phyloP scores from a whole-genome alignment of 1,284 basidiomycete species.

The Cryptococcus hybrid region DNA sequence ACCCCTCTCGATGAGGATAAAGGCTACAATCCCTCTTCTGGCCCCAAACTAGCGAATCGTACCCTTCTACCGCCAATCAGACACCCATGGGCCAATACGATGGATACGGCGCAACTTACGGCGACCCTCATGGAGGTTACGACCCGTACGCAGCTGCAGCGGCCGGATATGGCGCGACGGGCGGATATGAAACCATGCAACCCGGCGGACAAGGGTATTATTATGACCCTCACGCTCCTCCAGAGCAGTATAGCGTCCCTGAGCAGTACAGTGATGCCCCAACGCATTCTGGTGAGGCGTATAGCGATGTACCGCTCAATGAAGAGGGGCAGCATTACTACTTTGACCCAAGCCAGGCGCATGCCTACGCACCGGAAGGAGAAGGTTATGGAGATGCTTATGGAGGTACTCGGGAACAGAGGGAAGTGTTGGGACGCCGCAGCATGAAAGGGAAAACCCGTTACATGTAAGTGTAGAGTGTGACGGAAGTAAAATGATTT shows the following conservation, averaged over 20 bases:
- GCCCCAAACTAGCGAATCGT: conserved; percentile 34
- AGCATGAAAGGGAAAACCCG: conserved; percentile 25
- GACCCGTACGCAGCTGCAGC: conserved; percentile 37
- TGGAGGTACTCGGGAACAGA: conserved; percentile 12
- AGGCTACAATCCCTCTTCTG: conserved; percentile 29
- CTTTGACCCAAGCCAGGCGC: conserved; percentile 39
- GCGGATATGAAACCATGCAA: conserved; percentile 19
- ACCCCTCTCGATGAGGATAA: conserved; percentile 50
- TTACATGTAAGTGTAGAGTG: conserved; percentile 6
- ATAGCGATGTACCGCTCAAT: conserved; percentile 6
- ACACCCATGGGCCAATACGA: conserved; percentile 49
- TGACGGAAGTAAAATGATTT: no score
- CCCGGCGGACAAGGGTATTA: conserved; percentile 7
- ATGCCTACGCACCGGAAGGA: conserved; percentile 19
- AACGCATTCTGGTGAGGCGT: conserved; percentile 3
- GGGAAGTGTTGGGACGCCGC: conserved; percentile 20
- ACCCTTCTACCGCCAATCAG: conserved; percentile 38
- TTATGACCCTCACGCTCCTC: conserved; percentile 1
- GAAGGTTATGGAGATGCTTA: conserved; percentile 19
- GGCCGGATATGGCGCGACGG: conserved; percentile 16
- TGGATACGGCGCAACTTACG: conserved; percentile 43
- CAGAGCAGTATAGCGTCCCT: conserved; percentile 2
- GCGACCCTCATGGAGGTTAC: conserved; percentile 35
- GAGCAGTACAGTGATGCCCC: background rate
- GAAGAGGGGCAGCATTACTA: conserved; percentile 28